Evolutionary conservation across 306 rosid species (phyloP), one percentile per base, ranked within the genome.

Genomic region (Carpinus viminea): DNA sequence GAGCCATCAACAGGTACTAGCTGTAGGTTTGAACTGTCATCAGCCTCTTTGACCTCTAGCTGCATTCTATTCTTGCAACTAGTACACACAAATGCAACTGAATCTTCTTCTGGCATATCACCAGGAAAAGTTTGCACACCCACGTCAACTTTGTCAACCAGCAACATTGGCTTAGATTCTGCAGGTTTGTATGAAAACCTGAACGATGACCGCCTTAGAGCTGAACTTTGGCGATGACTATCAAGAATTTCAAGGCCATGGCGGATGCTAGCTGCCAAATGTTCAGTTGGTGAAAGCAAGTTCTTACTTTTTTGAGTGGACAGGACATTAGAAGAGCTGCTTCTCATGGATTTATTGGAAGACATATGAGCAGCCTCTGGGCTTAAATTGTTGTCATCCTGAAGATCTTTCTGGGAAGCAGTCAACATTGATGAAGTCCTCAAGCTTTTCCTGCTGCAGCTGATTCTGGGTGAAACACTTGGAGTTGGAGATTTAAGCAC

Each of bases 191-290:
- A 88, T 31, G 98, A 90, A 88, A 85, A 87, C 75, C 98, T 93
- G 83, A 80, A 88, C 8, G 96, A 79, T 26, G 98, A 96, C 77
- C 81, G 86, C 86, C 89, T 86, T 78, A 86, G 80, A 83, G 96
- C 91, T 74, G 94, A 84, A 82, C 91, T 93, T 26, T 84, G 90
- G 9, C 80, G 88, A 57, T 89, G 90, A 81, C 80, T 75, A 75
- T 89, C 92, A 76, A 93, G 86, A 77, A 93, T 81, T 84, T 93
- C 92, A 78, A 96, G 99, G 75, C 98, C 99, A 74, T 91, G 93
- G 18, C 83, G 93, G 77, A 96, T 96, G 85, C 99, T 96, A 81
- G 93, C 96, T 64, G 94, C 99, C 85, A 96, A 89, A 61, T 90
- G 81, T 76, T 89, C 94, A 72, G 94, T 83, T 82, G 89, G 89